These are phyloP conservation scores for Boletellus ananas DNA, from an alignment of 768 basidiomycete species.

Conservation along the genomic window DNA sequence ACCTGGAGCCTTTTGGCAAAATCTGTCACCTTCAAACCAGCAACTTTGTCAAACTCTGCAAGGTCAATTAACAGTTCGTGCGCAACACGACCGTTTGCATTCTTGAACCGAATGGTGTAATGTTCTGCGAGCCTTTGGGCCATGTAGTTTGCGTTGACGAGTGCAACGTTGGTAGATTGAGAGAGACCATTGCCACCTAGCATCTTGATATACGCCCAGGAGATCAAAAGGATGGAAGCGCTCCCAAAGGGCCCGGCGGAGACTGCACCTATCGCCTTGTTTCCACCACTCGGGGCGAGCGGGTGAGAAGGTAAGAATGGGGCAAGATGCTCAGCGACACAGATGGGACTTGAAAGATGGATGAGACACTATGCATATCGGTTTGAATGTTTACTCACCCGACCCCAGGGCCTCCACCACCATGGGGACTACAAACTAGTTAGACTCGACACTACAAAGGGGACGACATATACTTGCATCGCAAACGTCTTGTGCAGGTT, in stretches of 20 bases:
- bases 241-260: conserved; percentile 93
- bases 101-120: conserved; percentile 87
- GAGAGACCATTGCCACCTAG: conserved; percentile 90
- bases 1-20: conserved; percentile 96
- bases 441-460: background rate
- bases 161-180: conserved; percentile 79
- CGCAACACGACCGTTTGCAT: conserved; percentile 87
- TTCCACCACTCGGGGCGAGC: conserved; percentile 58
- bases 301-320: conserved; percentile 95
- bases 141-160: conserved; percentile 98
- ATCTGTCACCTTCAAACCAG: conserved; percentile 89
- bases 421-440: conserved; percentile 68
- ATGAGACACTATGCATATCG: background rate
- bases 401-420: conserved; percentile 95
- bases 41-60: conserved; percentile 88
- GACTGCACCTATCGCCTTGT: conserved; percentile 80
- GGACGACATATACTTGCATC: conserved; percentile 51
- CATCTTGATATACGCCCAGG: conserved; percentile 99
- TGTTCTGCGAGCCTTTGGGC: conserved; percentile 79
- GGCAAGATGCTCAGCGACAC: conserved; percentile 87
- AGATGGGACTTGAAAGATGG: conserved; percentile 64
- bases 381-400: conserved; percentile 48
- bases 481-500: conserved; percentile 98
- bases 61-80: conserved; percentile 96
- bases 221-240: conserved; percentile 92